phyloP scores from a whole-genome alignment of 139 green algal species.

The Auxenochlorella pyrenoidosa region DNA sequence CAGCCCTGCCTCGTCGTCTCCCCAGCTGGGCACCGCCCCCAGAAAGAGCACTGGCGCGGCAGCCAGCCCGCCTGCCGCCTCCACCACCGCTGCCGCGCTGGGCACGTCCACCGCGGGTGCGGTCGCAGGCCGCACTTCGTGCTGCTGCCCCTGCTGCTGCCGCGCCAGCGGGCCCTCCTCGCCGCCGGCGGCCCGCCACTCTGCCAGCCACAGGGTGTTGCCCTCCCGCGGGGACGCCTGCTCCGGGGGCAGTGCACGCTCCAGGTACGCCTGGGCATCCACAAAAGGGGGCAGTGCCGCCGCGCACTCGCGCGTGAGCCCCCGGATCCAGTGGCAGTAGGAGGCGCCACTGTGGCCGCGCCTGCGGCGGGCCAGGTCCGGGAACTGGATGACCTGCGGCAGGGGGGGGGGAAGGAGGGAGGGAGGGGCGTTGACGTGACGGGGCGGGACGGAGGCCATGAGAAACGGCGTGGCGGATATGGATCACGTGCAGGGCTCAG shows the following conservation, averaged over 20 bases:
- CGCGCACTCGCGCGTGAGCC: not conserved
- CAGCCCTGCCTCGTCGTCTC: constrained; percentile 1
- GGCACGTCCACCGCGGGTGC: not conserved
- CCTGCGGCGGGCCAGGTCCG: not conserved
- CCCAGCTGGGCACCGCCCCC: not conserved
- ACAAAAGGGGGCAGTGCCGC: not conserved
- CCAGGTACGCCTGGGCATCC: not conserved
- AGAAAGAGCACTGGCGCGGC: not conserved
- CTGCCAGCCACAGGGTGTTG: not conserved
- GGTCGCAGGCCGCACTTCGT: not conserved
- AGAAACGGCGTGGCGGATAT: too few species aligned
- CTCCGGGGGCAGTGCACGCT: not conserved
- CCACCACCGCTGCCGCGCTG: not conserved
- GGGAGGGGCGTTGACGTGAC: too few species aligned
- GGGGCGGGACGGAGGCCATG: too few species aligned
- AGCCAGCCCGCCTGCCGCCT: not conserved
- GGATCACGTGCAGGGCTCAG: too few species aligned
- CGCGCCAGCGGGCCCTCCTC: not conserved
- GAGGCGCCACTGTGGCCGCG: not conserved
- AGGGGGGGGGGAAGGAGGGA: not conserved
- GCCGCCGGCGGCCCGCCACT: not conserved
- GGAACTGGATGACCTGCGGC: not conserved
- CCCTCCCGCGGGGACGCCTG: not conserved
- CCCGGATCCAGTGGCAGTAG: not conserved
- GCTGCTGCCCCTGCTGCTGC: not conserved